phyloP scores from a whole-genome alignment of 768 basidiomycete genomes.

The Piloderma croceum region DNA sequence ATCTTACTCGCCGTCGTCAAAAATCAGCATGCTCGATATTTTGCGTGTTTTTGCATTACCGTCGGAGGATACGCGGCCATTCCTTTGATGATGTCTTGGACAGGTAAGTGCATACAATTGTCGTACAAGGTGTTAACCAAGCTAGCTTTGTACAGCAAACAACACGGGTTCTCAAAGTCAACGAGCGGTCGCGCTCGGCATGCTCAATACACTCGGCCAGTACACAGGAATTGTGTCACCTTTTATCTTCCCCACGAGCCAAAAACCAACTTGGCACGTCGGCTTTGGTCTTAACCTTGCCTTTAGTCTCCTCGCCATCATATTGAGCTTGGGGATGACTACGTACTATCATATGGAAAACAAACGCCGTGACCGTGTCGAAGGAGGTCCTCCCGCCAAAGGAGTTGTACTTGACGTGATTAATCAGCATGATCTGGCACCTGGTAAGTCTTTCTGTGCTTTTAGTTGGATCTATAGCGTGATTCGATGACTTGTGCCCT shows the following conservation, averaged over 20 bases:
- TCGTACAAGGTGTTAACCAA: not conserved
- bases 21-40: conserved; percentile 64
- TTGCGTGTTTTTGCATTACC: conserved; percentile 72
- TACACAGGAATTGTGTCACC: conserved; percentile 71
- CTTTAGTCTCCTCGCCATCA: not conserved
- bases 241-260: conserved; percentile 59
- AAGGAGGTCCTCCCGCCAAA: not conserved
- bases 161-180: conserved; percentile 77
- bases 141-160: conserved; percentile 35
- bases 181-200: conserved; percentile 66
- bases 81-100: conserved; percentile 69
- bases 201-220: conserved; percentile 79
- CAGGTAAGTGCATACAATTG: not conserved
- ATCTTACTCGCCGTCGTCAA: conserved; percentile 44
- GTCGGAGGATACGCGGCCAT: conserved; percentile 74
- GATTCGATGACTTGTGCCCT: not conserved
- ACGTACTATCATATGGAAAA: not conserved
- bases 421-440: not conserved
- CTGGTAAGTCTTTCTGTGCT: not conserved
- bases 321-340: not conserved
- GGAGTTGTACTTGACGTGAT: not conserved
- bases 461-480: not conserved
- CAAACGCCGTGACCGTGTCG: not conserved
- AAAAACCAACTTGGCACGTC: conserved; percentile 40
- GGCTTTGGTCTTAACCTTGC: not conserved